Conservation (phyloP, 805 yeast genomes). For the Barnettozyma populi region DNA sequence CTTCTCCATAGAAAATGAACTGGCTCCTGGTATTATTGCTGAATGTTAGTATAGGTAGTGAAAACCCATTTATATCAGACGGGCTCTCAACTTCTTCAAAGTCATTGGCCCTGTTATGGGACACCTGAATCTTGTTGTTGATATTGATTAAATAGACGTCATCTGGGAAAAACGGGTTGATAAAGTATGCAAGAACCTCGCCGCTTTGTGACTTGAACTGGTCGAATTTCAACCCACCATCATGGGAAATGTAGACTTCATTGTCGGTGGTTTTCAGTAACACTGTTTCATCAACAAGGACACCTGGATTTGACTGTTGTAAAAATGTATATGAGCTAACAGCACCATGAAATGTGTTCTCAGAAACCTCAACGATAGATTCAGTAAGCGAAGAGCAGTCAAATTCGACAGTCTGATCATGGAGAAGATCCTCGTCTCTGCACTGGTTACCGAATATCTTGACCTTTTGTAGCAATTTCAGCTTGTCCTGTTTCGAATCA, state of each 20-base stretch:
- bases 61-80: conserved; percentile 41
- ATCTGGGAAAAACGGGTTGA: conserved; percentile 55
- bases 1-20: conserved; percentile 65
- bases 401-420: conserved; percentile 11
- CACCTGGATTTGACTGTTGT: conserved; percentile 31
- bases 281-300: conserved; percentile 52
- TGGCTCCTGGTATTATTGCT: conserved; percentile 45
- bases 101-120: conserved; percentile 58
- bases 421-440: conserved; percentile 9
- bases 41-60: conserved; percentile 52
- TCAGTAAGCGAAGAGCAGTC: conserved; percentile 21
- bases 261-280: conserved; percentile 51
- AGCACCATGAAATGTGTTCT: conserved; percentile 43
- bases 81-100: conserved; percentile 35
- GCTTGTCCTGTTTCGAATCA: conserved; percentile 15
- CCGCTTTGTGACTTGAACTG: conserved; percentile 22
- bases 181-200: conserved; percentile 42
- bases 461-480: conserved; percentile 13
- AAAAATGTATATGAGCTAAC: conserved; percentile 55
- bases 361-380: conserved; percentile 26
- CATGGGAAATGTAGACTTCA: conserved; percentile 56
- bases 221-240: conserved; percentile 28
- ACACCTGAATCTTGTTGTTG: conserved; percentile 37
- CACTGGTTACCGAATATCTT: conserved; percentile 23
- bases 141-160: conserved; percentile 26